Evolutionary conservation across 2,329 filamentous ascomycete species (phyloP).

Genomic region (Kalmusia sp.): DNA sequence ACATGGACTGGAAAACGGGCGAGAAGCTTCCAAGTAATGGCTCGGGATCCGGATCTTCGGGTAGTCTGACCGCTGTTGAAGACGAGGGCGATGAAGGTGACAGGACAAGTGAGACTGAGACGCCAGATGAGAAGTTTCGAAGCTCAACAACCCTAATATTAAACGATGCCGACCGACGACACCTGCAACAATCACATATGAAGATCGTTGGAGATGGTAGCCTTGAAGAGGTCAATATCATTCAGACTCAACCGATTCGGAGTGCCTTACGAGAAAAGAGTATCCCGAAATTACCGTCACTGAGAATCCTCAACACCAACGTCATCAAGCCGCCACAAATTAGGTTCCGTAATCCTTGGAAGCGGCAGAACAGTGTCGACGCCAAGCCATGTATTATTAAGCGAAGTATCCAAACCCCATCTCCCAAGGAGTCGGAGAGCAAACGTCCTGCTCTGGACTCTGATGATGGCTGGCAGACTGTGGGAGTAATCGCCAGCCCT

Average conservation of each 20-base stretch:
- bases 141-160: background rate
- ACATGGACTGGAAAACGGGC: constrained; percentile 40
- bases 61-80: background rate
- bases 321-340: background rate
- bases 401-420: background rate
- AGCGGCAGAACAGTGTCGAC: background rate
- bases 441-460: background rate
- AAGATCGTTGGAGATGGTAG: constrained; percentile 25
- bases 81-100: background rate
- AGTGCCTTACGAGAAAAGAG: background rate
- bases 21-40: constrained; percentile 20
- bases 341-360: background rate
- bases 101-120: background rate
- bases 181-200: constrained; percentile 26
- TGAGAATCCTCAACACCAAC: constrained; percentile 2
- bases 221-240: constrained; percentile 18
- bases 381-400: constrained; percentile 2
- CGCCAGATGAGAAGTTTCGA: background rate
- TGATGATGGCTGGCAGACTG: background rate
- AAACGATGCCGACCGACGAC: constrained; percentile 21
- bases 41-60: background rate
- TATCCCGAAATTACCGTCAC: constrained; percentile 3
- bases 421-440: background rate
- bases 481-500: background rate
- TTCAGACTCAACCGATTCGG: background rate